Evolutionary conservation across 225 moss, liverwort and hornwort species (phyloP).

Genomic region (Rhytidiadelphus loreus): DNA sequence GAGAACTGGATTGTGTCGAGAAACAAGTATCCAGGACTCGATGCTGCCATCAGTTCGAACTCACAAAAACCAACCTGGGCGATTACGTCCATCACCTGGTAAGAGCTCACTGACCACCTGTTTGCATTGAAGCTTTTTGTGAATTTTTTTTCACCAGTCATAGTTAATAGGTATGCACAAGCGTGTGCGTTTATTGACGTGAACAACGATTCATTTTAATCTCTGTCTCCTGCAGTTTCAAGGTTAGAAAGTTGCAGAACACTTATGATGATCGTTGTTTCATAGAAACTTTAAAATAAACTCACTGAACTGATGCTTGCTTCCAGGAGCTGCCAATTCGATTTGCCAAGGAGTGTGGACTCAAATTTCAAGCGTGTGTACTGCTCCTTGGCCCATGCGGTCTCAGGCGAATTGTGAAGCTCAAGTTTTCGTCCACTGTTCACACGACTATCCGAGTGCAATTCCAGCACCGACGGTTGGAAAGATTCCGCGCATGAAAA

Average conservation of each 20-base stretch:
- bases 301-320: background rate
- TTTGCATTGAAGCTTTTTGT: background rate
- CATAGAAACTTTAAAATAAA: background rate
- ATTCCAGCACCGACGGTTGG: background rate
- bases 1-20: background rate
- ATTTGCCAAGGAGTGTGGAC: conserved; percentile 3
- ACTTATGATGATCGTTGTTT: no score
- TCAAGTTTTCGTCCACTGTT: background rate
- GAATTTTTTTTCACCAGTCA: background rate
- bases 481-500: background rate
- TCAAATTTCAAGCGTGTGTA: background rate
- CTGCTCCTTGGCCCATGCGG: background rate
- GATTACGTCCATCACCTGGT: background rate
- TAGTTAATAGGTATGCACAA: background rate
- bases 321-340: conserved; percentile 1
- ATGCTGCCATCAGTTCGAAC: background rate
- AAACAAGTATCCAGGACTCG: background rate
- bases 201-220: background rate
- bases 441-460: background rate
- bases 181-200: background rate
- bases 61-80: background rate
- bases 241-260: background rate
- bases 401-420: background rate
- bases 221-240: background rate
- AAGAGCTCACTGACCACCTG: background rate